Evolutionary conservation across 805 yeast species (phyloP).

Genomic region (Jamesozyma jinghongensis): DNA sequence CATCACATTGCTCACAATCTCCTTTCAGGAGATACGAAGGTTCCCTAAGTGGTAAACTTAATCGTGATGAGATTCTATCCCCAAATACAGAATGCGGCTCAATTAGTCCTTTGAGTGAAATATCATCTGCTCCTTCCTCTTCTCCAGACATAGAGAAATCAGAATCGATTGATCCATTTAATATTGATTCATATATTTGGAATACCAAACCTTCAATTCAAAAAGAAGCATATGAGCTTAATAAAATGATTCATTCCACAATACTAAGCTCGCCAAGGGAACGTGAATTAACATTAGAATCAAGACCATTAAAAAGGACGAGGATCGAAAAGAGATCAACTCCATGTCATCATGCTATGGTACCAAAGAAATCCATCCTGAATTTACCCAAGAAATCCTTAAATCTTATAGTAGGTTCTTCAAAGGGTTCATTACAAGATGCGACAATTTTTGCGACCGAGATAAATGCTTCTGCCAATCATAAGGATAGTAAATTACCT

Average conservation of each 20-base stretch:
- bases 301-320: slow-evolving; percentile 2
- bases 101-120: slow-evolving; percentile 20
- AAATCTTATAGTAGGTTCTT: slow-evolving; percentile 23
- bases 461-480: slow-evolving; percentile 19
- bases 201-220: slow-evolving; percentile 5
- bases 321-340: slow-evolving; percentile 1
- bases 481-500: slow-evolving; percentile 16
- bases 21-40: slow-evolving; percentile 4
- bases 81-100: slow-evolving; percentile 14
- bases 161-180: slow-evolving; percentile 12
- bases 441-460: slow-evolving; percentile 30
- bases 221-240: slow-evolving; percentile 12
- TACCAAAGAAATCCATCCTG: slow-evolving; percentile 19
- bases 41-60: slow-evolving; percentile 5
- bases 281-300: background rate
- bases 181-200: slow-evolving; percentile 6
- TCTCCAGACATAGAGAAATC: slow-evolving; percentile 11
- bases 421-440: slow-evolving; percentile 23
- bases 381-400: slow-evolving; percentile 12
- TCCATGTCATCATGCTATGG: slow-evolving; percentile 16
- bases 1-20: background rate
- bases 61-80: slow-evolving; percentile 8
- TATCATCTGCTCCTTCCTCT: slow-evolving; percentile 12
- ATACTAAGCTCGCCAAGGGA: background rate
- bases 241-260: slow-evolving; percentile 12